A percentile compares a stretch with the other conserved stretches of the same genome.
Evolutionary conservation across 768 basidiomycete genomes (phyloP).

Genomic region (Mycena galopus): DNA sequence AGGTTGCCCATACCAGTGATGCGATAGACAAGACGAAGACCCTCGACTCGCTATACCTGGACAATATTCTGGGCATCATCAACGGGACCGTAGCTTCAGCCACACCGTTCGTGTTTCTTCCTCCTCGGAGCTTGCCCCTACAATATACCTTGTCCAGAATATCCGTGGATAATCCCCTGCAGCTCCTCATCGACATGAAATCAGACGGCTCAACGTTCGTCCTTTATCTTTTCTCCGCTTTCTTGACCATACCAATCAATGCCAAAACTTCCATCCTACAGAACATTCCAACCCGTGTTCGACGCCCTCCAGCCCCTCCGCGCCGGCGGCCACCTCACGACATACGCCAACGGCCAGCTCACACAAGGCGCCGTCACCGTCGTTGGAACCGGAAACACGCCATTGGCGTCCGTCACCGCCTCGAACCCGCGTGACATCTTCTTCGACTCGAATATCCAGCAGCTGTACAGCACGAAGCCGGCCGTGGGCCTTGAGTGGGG

Average conservation of each 20-base stretch:
- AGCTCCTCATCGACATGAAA: conserved; percentile 57
- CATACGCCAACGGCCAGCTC: conserved; percentile 41
- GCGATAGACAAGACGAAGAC: conserved; percentile 50
- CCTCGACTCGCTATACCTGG: conserved; percentile 51
- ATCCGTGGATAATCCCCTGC: conserved; percentile 47
- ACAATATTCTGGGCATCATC: conserved; percentile 50
- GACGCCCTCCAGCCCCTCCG: conserved; percentile 53
- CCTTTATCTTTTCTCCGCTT: conserved; percentile 7
- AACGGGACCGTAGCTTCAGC: conserved; percentile 37
- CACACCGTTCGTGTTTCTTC: conserved; percentile 36
- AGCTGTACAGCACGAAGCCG: conserved; percentile 34
- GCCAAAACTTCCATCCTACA: neutral
- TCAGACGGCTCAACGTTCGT: conserved; percentile 47
- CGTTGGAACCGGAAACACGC: conserved; percentile 44
- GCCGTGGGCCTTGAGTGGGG: conserved; percentile 31
- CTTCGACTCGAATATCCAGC: conserved; percentile 41
- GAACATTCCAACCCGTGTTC: conserved; percentile 48
- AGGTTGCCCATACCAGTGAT: conserved; percentile 53
- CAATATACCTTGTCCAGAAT: conserved; percentile 10
- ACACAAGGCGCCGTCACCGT: conserved; percentile 38
- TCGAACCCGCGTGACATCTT: conserved; percentile 40
- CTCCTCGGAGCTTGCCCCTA: neutral
- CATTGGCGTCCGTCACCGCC: conserved; percentile 39
- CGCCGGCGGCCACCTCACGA: conserved; percentile 51
- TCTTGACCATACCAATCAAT: no score